Base-by-base conservation (phyloP, 768 basidiomycete species). In the Hypholoma fasciculare region DNA sequence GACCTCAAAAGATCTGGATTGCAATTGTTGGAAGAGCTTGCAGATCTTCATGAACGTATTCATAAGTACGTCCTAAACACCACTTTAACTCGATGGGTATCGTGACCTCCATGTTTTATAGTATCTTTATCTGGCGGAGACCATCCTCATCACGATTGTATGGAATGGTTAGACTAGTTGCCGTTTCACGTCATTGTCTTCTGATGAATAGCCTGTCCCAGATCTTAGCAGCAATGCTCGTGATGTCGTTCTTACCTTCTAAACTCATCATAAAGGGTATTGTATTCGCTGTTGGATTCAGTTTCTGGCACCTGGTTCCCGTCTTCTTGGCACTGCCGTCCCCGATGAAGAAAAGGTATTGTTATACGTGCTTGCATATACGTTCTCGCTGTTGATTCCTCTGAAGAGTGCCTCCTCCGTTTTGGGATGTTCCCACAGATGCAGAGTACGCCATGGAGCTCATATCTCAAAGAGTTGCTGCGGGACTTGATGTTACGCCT, bases 401-500 rank as follows among this genome's bases (percentile, higher is more conserved):
- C 11, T 46, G 37, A 46, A 87, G 84, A 40, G 51, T 84, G 12
- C 80, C 82, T 19, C 71, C 76, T 7, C 71, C 75, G 3, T 77
- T 88, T 49, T 59, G 64, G 38, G 79, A 84, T 58, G 81, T 80
- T 11, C 87, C 88, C 0, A 89, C 86, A 3, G 87, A 90, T 61
- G 79, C 83, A 3, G 86, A 89, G 49, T 85, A 86, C 63, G 87
- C 88, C 2, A 88, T 89, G 83, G 79, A 86, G 38, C 67, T 89
- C 11, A 88, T 89, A 16, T 79, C 86, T 3, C 76, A 79, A 56
- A 82, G 88, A 7, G 76, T 88, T 4, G 78, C 82, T 36, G 71
- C 77, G 17, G 87, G 87, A 6, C 72, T 86, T 49, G 75, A 78
- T 23, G 66, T 87, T 37, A 72, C 67, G 19, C 74, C 80, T 4